Base-by-base conservation (phyloP, 2,329 filamentous ascomycete species). In the Colletotrichum salicis region DNA sequence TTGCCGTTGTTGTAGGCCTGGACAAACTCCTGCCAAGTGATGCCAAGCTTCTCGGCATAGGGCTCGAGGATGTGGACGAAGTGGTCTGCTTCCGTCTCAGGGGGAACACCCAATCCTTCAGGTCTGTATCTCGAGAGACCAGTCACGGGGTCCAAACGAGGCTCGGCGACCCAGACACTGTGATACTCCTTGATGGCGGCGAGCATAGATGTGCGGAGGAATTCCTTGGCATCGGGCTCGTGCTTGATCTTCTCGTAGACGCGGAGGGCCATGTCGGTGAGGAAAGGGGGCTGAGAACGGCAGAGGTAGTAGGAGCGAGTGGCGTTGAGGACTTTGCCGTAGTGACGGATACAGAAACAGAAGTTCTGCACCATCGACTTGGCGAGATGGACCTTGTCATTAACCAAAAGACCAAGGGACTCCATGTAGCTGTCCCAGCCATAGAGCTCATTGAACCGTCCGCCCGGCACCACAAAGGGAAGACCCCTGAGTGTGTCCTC, bases 401-500 rank as follows among this genome's bases (percentile, higher is more conserved):
- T 94, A 76, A 94, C 90, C 71, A 98, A 86, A 70, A 99, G 87
- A 22, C 96, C 96, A 3, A 98, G 86, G 5, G 96, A 96, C 81
- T 96, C 94, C 95, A 99, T 98, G 85, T 98, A 99, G 80, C 95
- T 98, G 83, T 99, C 96, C 96, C 96, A 99, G 58, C 96, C 96
- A 80, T 99, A 99, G 27, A 99, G 84, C 82, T 99, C 96, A 82
- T 99, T 99, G 90, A 99, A 99, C 35, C 96, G 91, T 29, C 96
- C 96, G 71, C 96, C 96, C 0, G 96, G 96, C 3, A 99, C 96
- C n/a, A 98, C 95, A 77, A 98, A 99, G 0, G 96, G 96, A 70
- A 97, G 87, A 3, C 96, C 96, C 45, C 88, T 87, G 52, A 97
- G 85, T 4, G 92, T 92, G 73, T 89, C 90, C 79, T 93, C 87